These are phyloP conservation scores for Leptomonas pyrrhocoris DNA, from an alignment of 208 protist genomes.

Conservation along the genomic window DNA sequence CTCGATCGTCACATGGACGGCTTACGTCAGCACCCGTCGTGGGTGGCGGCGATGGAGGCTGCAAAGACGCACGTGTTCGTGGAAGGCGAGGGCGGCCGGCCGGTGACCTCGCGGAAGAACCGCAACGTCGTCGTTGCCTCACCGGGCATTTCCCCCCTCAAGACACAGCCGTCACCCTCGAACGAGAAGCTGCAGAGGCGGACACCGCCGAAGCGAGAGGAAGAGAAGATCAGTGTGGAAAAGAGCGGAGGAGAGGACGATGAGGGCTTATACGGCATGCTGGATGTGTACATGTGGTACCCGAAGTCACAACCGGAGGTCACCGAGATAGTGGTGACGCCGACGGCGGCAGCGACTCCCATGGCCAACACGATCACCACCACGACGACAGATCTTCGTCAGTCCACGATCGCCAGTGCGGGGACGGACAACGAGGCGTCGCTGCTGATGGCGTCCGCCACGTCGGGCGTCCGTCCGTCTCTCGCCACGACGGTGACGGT, in stretches of 20 bases:
- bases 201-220: not conserved
- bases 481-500: constrained; percentile 2
- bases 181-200: too few species aligned
- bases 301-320: not conserved
- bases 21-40: not conserved
- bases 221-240: too few species aligned
- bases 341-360: too few species aligned
- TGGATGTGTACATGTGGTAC: constrained; percentile 23
- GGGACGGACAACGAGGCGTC: not conserved
- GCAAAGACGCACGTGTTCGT: constrained; percentile 12
- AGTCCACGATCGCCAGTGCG: not conserved
- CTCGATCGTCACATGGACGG: not conserved
- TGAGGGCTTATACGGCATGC: not conserved
- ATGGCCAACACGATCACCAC: too few species aligned
- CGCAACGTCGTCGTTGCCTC: not conserved
- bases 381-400: too few species aligned
- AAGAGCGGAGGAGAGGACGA: not conserved
- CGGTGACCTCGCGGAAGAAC: constrained; percentile 16
- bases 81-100: constrained; percentile 22
- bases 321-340: too few species aligned
- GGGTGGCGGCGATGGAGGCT: constrained; percentile 10
- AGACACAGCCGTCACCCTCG: not conserved
- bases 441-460: constrained; percentile 14
- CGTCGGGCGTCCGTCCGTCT: constrained; percentile 3
- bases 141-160: not conserved